phyloP scores from a whole-genome alignment of 192 early-diverging fungal species.

The Linderina pennispora region DNA sequence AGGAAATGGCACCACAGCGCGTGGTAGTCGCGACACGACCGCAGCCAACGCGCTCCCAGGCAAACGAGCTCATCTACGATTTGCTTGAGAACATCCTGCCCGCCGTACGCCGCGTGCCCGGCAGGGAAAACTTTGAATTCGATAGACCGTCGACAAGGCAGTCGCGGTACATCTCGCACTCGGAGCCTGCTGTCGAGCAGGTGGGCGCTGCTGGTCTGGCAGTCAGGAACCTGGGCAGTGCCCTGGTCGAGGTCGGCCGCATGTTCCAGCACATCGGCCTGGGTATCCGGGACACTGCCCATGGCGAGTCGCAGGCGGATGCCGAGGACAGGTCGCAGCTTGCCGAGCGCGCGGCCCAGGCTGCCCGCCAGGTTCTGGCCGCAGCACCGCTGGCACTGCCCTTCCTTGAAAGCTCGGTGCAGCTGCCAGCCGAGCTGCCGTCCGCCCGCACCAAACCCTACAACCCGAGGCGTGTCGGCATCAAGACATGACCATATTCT shows the following conservation, averaged over 20 bases:
- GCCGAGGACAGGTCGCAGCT: background rate
- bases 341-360: too few relatives aligned
- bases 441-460: too few relatives aligned
- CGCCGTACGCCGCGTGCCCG: conserved; percentile 26
- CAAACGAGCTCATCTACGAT: conserved; percentile 32
- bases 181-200: conserved; percentile 9
- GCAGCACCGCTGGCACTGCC: too few relatives aligned
- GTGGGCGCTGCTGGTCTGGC: conserved; percentile 11
- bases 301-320: conserved; percentile 15
- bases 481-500: too few relatives aligned
- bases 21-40: background rate
- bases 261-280: conserved; percentile 26
- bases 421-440: too few relatives aligned
- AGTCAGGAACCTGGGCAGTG: conserved; percentile 21
- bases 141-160: background rate
- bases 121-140: conserved; percentile 10
- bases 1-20: background rate
- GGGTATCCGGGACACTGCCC: too few relatives aligned
- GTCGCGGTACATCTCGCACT: conserved; percentile 11
- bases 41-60: conserved; percentile 16
- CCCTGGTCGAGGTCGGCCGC: conserved; percentile 32
- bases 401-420: too few relatives aligned
- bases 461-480: too few relatives aligned
- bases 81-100: conserved; percentile 19
- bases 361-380: too few relatives aligned